Evolutionary conservation across 345 rosid species (phyloP).

Genomic region (Pistacia vera): DNA sequence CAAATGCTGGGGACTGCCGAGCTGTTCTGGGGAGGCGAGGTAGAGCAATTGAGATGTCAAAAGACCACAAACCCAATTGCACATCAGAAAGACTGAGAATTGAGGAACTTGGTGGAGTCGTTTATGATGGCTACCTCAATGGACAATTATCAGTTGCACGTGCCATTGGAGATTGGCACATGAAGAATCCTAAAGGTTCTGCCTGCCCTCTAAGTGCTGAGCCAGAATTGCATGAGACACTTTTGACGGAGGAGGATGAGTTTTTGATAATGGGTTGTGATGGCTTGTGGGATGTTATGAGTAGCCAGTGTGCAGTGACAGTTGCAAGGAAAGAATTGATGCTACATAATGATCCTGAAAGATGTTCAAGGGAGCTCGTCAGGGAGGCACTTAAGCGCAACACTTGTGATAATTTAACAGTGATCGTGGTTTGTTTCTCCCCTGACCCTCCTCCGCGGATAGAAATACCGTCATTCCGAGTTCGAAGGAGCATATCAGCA

Average conservation of each 20-base stretch:
- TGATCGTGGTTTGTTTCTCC: slow-evolving; percentile 79
- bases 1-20: slow-evolving; percentile 97
- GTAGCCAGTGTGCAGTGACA: slow-evolving; percentile 92
- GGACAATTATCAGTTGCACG: slow-evolving; percentile 98
- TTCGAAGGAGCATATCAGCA: slow-evolving; percentile 80
- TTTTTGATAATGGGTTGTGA: slow-evolving; percentile 97
- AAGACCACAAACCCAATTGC: slow-evolving; percentile 93
- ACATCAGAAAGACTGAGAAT: slow-evolving; percentile 73
- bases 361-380: slow-evolving; percentile 90
- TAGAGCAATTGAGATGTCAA: slow-evolving; percentile 89
- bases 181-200: slow-evolving; percentile 92
- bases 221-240: slow-evolving; percentile 78
- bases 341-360: slow-evolving; percentile 95
- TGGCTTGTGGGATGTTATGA: slow-evolving; percentile 99
- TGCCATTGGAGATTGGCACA: slow-evolving; percentile 98
- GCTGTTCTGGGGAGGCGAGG: slow-evolving; percentile 93
- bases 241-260: slow-evolving; percentile 84
- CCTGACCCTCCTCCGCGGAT: slow-evolving; percentile 82
- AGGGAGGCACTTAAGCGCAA: slow-evolving; percentile 82
- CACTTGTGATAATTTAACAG: slow-evolving; percentile 85
- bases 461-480: slow-evolving; percentile 66
- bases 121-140: slow-evolving; percentile 94
- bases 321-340: slow-evolving; percentile 80
- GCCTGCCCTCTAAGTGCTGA: slow-evolving; percentile 88
- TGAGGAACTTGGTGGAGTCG: slow-evolving; percentile 87